Evolutionary conservation across 148 eudicot species (phyloP).

Genomic region (Spergularia bocconei): DNA sequence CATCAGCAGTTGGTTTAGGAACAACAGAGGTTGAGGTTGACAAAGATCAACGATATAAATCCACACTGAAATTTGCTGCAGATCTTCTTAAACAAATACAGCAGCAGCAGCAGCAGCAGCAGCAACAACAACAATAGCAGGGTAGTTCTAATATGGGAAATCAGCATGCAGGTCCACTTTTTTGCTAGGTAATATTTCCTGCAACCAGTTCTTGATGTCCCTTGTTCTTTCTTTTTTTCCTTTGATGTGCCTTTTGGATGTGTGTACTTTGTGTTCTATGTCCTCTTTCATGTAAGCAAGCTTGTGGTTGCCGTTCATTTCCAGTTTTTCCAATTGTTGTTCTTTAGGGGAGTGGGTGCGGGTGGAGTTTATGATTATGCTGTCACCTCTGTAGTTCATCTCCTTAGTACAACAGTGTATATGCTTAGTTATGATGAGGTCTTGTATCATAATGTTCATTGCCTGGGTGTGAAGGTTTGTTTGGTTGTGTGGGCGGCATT

Average conservation of each 20-base stretch:
- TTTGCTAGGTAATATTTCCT: constrained; percentile 41
- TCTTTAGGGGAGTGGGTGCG: not conserved
- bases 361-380: not conserved
- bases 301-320: not conserved
- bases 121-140: constrained; percentile 29
- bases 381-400: not conserved
- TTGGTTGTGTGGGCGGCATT: too few species aligned
- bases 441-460: too few species aligned
- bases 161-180: constrained; percentile 36
- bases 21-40: constrained; percentile 60
- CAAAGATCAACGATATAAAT: constrained; percentile 78
- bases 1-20: constrained; percentile 44
- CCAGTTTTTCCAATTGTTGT: not conserved
- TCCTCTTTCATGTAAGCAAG: not conserved
- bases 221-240: constrained; percentile 1
- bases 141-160: constrained; percentile 51
- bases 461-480: too few species aligned
- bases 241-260: not conserved
- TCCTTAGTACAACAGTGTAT: not conserved
- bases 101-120: constrained; percentile 53
- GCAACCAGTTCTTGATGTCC: constrained; percentile 8
- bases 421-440: too few species aligned
- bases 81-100: constrained; percentile 79
- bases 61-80: constrained; percentile 88
- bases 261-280: not conserved